Evolutionary conservation across 106 monocot species (phyloP), one percentile per base, ranked within the genome.

Genomic region (Acorus gramineus): DNA sequence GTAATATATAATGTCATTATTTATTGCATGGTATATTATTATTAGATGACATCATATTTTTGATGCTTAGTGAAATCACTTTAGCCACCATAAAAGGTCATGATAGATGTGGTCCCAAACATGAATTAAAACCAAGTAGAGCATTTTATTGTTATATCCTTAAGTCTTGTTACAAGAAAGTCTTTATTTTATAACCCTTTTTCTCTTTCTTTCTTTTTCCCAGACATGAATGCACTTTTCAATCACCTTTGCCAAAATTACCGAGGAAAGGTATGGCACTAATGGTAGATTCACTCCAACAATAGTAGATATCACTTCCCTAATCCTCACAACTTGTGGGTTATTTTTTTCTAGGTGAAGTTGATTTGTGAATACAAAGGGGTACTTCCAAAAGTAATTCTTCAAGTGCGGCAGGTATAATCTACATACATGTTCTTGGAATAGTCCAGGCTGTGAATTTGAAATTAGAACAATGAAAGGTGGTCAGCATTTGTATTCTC

Each of bases 171-270:
- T 4, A 5, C 6, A 28, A 8, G 5, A 4, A n/a, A 5, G 28
- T 57, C 8, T 5, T 56, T 47, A 47, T 9, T 46, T 66, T 57
- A 51, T 10, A 45, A 4, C 56, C 43, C 10, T 11, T 11, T 53
- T 14, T 54, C 4, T 55, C 45, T 12, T 56, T 70, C 28, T 13
- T 50, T 71, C 53, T 55, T 8, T 8, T 64, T 61, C 44, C 12
- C 87, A 96, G 96, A 99, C 46, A 92, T 99, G 73, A 92, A 84
- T 80, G 86, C 85, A 53, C 50, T 88, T 66, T 99, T 92, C 73
- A 84, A 79, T 67, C 71, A 80, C 52, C 68, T 72, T 10, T 98
- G 92, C 68, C 12, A 81, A 48, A 99, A 87, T 71, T 84, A 92
- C 70, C 75, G 84, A 62, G 98, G 98, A 11, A 99, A 99, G 91